Base-by-base conservation (phyloP, 2,329 filamentous ascomycete species). In the Exophiala sp. region DNA sequence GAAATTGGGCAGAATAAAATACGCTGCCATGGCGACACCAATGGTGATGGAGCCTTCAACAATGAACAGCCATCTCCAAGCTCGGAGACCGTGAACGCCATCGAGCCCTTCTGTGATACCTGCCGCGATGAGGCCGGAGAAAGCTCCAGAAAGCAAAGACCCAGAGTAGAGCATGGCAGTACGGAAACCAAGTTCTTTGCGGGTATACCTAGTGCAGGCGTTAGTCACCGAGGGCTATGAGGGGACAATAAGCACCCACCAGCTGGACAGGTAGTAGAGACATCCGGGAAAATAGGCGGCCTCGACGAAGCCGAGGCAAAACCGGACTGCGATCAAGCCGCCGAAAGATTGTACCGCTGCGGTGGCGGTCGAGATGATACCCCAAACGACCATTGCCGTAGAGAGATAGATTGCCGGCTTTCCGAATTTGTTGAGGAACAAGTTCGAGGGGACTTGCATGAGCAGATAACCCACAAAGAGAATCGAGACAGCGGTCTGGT, bases 81-180 rank as follows among this genome's bases (percentile, higher is more conserved):
- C 78, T 0, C 72, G 65, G 40, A 80, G 72, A 1, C 78, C 78
- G 2, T 35, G 22, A 2, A 27, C 29, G 2, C 54, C 50, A 52
- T 84, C 74, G 72, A 89, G 77, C 43, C 82, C 79, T n/a, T 71
- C 69, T 0, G 78, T 81, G 47, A 89, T 85, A 5, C 83, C 81
- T 0, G 79, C 79, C 1, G 78, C 74, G 30, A 83, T 77, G 7
- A 83, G 66, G 1, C 82, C 84, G 0, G 82, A 85, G 60, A 88
- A 88, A 1, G 85, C 84, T 3, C 83, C 83, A 1, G 81, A 83
- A 16, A 88, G 76, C 22, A 88, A 70, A 0, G 81, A 80, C 0
- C 83, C 85, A 0, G 62, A 64, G 49, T 64, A 65, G 3, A 66
- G 53, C 10, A 60, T 60, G 3, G 64, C 64, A 18, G 62, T 65